Conservation (phyloP, 148 eudicot genomes). For the Amaranthus cruentus region DNA sequence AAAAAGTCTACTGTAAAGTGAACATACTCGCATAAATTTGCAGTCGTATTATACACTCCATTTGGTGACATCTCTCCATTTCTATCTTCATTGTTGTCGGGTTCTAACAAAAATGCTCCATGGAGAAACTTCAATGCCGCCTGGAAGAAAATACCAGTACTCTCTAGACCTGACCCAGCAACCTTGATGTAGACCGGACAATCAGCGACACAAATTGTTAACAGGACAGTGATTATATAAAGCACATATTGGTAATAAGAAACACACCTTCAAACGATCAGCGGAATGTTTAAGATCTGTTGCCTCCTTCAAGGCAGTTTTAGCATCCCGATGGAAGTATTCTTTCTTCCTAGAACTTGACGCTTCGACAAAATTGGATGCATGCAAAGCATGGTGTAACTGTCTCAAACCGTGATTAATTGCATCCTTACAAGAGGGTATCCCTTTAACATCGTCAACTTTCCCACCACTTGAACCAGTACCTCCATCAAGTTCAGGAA, state of each 20-base stretch:
- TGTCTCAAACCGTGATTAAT: conserved; percentile 20
- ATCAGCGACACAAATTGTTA: conserved; percentile 14
- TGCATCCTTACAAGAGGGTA: conserved; percentile 12
- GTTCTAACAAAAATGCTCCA: conserved; percentile 45
- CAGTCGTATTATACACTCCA: conserved; percentile 40
- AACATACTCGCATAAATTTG: conserved; percentile 48
- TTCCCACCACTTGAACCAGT: conserved; percentile 15
- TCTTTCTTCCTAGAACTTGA: conserved; percentile 30
- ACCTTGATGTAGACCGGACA: conserved; percentile 18
- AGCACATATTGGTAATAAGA: neutral
- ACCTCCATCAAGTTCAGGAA: conserved; percentile 23
- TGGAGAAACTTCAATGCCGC: conserved; percentile 53
- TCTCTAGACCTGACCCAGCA: conserved; percentile 32
- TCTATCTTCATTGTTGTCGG: conserved; percentile 30
- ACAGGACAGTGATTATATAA: neutral
- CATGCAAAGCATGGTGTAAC: neutral
- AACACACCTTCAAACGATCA: conserved; percentile 37
- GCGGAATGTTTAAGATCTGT: conserved; percentile 44
- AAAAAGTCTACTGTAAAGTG: neutral
- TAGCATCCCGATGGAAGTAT: conserved; percentile 29
- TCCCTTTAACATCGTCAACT: conserved; percentile 20
- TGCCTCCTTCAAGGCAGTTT: conserved; percentile 44
- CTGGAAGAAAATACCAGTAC: conserved; percentile 44
- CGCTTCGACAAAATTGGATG: conserved; percentile 18
- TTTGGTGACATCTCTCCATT: conserved; percentile 28